Evolutionary conservation across 345 rosid species (phyloP).

Genomic region (Passiflora organensis): DNA sequence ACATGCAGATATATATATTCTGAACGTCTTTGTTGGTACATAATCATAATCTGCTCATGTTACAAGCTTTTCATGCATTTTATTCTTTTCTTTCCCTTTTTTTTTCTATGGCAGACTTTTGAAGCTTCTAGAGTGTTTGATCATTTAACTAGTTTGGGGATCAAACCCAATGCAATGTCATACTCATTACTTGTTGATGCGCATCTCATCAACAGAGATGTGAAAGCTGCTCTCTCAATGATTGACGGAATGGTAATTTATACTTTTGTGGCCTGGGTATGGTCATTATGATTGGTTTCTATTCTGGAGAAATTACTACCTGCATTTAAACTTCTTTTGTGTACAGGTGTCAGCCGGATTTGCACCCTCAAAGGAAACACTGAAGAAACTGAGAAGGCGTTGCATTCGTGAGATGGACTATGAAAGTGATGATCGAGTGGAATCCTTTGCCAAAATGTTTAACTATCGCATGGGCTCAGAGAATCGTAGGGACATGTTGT

Average conservation of each 20-base stretch:
- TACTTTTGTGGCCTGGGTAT: slow-evolving; percentile 1
- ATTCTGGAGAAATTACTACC: slow-evolving; percentile 2
- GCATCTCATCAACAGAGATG: slow-evolving; percentile 82
- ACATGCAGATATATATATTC: too few species aligned
- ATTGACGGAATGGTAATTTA: slow-evolving; percentile 68
- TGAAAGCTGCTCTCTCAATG: slow-evolving; percentile 62
- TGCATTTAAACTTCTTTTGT: slow-evolving; percentile 6
- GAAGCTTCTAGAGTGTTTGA: slow-evolving; percentile 86
- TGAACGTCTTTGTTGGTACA: slow-evolving; percentile 8
- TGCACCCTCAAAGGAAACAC: slow-evolving; percentile 65
- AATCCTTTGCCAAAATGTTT: slow-evolving; percentile 47
- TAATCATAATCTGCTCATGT: slow-evolving; percentile 1
- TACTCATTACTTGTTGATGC: slow-evolving; percentile 82
- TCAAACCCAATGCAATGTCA: slow-evolving; percentile 73
- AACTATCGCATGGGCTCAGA: slow-evolving; percentile 59
- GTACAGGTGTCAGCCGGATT: slow-evolving; percentile 71
- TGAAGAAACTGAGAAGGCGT: slow-evolving; percentile 79
- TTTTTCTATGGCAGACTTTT: slow-evolving; percentile 64
- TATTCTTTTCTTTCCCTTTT: too few species aligned
- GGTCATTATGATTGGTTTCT: slow-evolving; percentile 3
- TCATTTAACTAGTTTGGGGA: slow-evolving; percentile 68
- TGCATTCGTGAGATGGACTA: slow-evolving; percentile 73
- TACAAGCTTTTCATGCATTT: slow-evolving; percentile 12
- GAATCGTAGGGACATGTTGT: slow-evolving; percentile 65
- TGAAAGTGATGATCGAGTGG: slow-evolving; percentile 56